A percentile compares a stretch with the other conserved stretches of the same genome.
These are phyloP conservation scores for Karstenula rhodostoma DNA, from an alignment of 2,329 filamentous ascomycete species.

Conservation along the genomic window DNA sequence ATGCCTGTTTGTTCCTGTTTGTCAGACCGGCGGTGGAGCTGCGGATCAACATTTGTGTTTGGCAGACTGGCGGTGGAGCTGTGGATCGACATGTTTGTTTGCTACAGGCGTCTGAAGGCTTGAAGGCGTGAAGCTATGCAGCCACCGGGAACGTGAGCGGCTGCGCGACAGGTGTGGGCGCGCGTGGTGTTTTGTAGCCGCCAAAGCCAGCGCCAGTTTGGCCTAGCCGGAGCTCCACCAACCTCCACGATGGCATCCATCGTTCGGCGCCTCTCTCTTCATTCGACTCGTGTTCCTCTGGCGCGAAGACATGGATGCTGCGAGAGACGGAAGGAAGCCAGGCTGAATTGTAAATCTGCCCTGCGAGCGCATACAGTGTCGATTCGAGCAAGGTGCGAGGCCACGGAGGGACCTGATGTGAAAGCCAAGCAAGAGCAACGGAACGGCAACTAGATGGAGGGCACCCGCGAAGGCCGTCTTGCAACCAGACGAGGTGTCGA, in stretches of 20 bases:
- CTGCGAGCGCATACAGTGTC: background rate
- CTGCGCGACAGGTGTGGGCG: slow-evolving; percentile 11
- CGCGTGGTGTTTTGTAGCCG: slow-evolving; percentile 19
- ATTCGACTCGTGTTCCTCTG: slow-evolving; percentile 1
- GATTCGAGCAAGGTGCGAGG: background rate
- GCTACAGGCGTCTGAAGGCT: slow-evolving; percentile 13
- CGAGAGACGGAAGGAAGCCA: background rate
- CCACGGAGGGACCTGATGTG: background rate
- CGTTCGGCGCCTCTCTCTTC: background rate
- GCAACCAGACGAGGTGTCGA: too few species aligned
- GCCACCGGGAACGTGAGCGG: slow-evolving; percentile 23
- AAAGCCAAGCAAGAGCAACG: background rate
- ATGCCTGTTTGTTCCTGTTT: background rate
- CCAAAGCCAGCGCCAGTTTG: slow-evolving; percentile 5
- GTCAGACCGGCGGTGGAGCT: background rate
- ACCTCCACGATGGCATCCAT: background rate
- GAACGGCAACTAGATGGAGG: background rate
- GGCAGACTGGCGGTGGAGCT: background rate
- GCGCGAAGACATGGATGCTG: background rate
- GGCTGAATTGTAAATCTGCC: slow-evolving; percentile 9
- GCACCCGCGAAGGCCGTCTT: too few species aligned
- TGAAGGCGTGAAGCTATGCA: slow-evolving; percentile 21
- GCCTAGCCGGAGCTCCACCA: slow-evolving; percentile 6
- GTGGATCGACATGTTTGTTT: slow-evolving; percentile 11
- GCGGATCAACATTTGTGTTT: background rate